Base-by-base conservation (phyloP, 768 basidiomycete species). In the Termitomyces heimii region DNA sequence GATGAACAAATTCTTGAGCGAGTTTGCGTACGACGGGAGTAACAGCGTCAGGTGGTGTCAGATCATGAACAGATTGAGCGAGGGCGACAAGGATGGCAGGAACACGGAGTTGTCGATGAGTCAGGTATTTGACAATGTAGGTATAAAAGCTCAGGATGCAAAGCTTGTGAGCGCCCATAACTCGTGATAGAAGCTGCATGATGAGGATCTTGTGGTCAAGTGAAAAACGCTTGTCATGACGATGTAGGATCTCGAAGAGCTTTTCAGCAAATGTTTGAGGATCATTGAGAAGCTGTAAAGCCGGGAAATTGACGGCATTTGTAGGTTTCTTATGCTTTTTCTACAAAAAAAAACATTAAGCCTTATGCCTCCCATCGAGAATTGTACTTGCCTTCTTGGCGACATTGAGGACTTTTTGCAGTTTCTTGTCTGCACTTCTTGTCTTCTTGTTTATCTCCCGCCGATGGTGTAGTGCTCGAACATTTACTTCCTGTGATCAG, bases 161-260 rank as follows among this genome's bases (percentile, higher is more conserved):
- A 55, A 96, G 85, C 70, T 94, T 95, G 76, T 98, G 95, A 2
- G 82, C 75, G 29, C 92, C 92, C 84, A 94, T 94, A 35, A 98
- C 89, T 47, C 97, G 86, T 4, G 94, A 90, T 45, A 98, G 82
- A 50, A 99, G 87, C 68, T 97, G 94, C 93, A 98, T 96, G 68
- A 98, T 78, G 60, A 98, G 80, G 56, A 99, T 89, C 74, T 97
- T 98, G 78, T 98, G 97, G 64, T 98, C 95, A 56, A 98, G 82
- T 32, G 92, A 90, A 68, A 92, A 94, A n/a, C 89, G 89, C 70
- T 93, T 94, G 79, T 98, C 96, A 70, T 94, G 85, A 44, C 78
- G 81, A 64, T 84, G 84, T 42, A 99, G 75, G 52, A 82, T 80
- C 63, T 94, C 89, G 67, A 93, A 97, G 0, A 99, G 80, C 70